Evolutionary conservation across 805 yeast genomes (phyloP).

Genomic region (Candida verbasci): DNA sequence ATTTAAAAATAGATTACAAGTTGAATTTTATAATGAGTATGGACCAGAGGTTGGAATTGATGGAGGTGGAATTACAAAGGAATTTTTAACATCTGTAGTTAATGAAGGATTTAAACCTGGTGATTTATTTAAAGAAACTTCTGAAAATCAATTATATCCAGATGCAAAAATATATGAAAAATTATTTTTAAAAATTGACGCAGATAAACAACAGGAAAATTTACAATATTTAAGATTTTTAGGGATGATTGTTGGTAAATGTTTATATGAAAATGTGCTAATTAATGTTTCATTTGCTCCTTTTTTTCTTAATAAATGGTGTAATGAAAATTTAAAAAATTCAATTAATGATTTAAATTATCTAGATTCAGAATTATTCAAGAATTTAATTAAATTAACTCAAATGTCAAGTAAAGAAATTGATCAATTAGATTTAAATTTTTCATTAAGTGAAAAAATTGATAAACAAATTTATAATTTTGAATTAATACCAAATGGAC

Average conservation of each 20-base stretch:
- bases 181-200: slow-evolving; percentile 26
- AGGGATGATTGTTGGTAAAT: slow-evolving; percentile 85
- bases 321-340: slow-evolving; percentile 41
- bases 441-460: slow-evolving; percentile 54
- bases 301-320: slow-evolving; percentile 71
- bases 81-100: slow-evolving; percentile 71
- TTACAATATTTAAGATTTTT: slow-evolving; percentile 50
- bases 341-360: slow-evolving; percentile 76
- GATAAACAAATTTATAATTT: slow-evolving; percentile 38
- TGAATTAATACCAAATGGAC: slow-evolving; percentile 58
- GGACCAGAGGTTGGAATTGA: slow-evolving; percentile 84
- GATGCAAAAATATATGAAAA: slow-evolving; percentile 49
- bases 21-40: slow-evolving; percentile 65
- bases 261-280: slow-evolving; percentile 76
- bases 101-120: slow-evolving; percentile 56
- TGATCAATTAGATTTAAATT: slow-evolving; percentile 56
- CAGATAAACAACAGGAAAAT: slow-evolving; percentile 20
- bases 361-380: slow-evolving; percentile 64
- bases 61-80: slow-evolving; percentile 96
- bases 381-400: slow-evolving; percentile 58
- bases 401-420: slow-evolving; percentile 53
- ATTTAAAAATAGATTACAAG: slow-evolving; percentile 57
- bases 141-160: slow-evolving; percentile 70
- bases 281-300: slow-evolving; percentile 84
- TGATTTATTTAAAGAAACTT: slow-evolving; percentile 29